phyloP scores from a whole-genome alignment of 495 filamentous ascomycete genomes.

The Copromyces sp. region DNA sequence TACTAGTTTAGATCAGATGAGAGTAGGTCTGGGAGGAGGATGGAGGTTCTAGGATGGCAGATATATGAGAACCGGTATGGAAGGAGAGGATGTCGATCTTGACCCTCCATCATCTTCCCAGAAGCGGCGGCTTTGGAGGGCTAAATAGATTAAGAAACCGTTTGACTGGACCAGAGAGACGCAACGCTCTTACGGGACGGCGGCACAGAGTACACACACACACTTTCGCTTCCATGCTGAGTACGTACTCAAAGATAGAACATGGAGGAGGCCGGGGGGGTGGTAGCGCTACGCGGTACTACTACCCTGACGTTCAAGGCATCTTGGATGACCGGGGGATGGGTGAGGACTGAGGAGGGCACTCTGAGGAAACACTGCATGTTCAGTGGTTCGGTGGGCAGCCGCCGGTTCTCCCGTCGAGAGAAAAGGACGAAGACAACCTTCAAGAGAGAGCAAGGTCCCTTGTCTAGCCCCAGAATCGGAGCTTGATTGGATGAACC shows the following conservation, averaged over 20 bases:
- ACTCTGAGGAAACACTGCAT: not conserved
- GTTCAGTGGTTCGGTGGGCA: slow-evolving; percentile 10
- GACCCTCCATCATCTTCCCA: not conserved
- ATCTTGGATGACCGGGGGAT: not conserved
- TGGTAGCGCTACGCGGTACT: not conserved
- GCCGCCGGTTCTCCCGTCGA: slow-evolving; percentile 9
- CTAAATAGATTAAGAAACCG: not conserved
- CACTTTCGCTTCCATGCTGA: not conserved
- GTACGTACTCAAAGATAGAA: slow-evolving; percentile 2
- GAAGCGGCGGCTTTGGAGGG: not conserved
- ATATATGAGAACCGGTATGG: not conserved
- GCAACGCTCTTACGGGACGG: not conserved
- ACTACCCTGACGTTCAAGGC: not conserved
- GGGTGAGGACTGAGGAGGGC: not conserved
- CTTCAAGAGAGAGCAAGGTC: not conserved
- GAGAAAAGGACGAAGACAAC: not conserved
- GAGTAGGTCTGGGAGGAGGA: slow-evolving; percentile 22
- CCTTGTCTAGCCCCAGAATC: not conserved
- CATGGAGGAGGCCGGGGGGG: slow-evolving; percentile 3
- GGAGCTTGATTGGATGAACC: slow-evolving; percentile 9
- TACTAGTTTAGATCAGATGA: not conserved
- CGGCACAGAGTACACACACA: slow-evolving; percentile 1
- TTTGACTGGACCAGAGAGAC: not conserved
- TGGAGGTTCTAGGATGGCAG: slow-evolving; percentile 15
- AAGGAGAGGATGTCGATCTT: not conserved